Conservation (phyloP, 257 asterid species). For the Gentiana straminea region DNA sequence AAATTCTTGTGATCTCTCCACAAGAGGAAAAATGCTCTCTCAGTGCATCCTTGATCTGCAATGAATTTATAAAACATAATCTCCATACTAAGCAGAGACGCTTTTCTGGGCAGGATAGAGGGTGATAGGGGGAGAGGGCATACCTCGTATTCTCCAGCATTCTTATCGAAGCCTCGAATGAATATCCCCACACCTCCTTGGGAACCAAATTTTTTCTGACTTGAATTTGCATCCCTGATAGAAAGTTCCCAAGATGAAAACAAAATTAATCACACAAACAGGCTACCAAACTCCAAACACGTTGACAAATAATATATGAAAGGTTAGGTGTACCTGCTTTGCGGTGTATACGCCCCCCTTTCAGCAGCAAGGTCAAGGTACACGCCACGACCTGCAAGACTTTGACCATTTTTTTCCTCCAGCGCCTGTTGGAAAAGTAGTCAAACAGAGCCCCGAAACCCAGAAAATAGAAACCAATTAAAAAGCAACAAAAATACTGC, state of each 20-base stretch:
- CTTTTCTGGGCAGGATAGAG: background rate
- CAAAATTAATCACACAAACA: no score
- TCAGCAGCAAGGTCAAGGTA: conserved; percentile 58
- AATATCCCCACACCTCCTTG: conserved; percentile 33
- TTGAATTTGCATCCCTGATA: conserved; percentile 29
- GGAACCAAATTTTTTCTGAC: conserved; percentile 32
- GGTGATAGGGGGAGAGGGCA: background rate
- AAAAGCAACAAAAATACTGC: no score
- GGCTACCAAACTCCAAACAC: no score
- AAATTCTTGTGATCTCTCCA: conserved; percentile 57
- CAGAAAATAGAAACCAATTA: no score
- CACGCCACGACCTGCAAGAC: conserved; percentile 51
- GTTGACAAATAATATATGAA: background rate
- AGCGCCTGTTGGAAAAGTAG: conserved; percentile 33
- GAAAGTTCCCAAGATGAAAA: conserved; percentile 2
- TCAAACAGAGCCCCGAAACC: background rate
- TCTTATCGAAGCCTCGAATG: conserved; percentile 57
- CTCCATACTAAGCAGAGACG: background rate
- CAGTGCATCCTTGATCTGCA: conserved; percentile 57
- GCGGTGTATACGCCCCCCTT: conserved; percentile 50
- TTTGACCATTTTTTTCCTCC: conserved; percentile 49
- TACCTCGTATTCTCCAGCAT: conserved; percentile 43
- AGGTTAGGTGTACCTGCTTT: conserved; percentile 36
- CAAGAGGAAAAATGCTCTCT: conserved; percentile 61
- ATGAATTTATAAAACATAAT: background rate